Evolutionary conservation across 495 filamentous ascomycete species (phyloP).

Genomic region (Hypoxylon fuscum): DNA sequence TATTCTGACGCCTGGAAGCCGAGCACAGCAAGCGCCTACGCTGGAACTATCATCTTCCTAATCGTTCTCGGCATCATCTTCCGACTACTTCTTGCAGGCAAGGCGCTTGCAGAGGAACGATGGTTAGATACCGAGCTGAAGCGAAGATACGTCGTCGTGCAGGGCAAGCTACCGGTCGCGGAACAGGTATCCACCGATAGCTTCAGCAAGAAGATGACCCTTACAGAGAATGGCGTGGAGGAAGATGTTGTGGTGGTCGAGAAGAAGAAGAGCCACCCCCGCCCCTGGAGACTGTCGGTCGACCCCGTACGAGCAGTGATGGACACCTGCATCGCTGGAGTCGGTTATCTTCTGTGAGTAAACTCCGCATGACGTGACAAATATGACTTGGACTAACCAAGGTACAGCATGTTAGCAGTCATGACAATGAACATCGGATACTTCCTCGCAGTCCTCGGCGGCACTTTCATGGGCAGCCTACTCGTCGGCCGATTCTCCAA

Average conservation of each 20-base stretch:
- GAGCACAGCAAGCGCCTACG: constrained; percentile 70
- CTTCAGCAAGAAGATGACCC: constrained; percentile 66
- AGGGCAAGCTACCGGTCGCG: constrained; percentile 66
- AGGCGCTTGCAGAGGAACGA: constrained; percentile 59
- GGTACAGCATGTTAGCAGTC: constrained; percentile 89
- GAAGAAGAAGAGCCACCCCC: constrained; percentile 53
- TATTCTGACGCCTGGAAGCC: constrained; percentile 82
- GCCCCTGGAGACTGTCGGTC: constrained; percentile 80
- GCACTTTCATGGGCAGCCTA: constrained; percentile 85
- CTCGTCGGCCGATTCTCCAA: constrained; percentile 73
- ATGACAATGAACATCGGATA: constrained; percentile 99
- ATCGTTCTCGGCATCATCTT: constrained; percentile 74
- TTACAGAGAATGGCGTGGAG: constrained; percentile 75
- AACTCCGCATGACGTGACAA: neutral
- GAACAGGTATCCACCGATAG: constrained; percentile 59
- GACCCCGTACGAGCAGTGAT: constrained; percentile 78
- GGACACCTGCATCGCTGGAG: constrained; percentile 72
- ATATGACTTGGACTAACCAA: constrained; percentile 22
- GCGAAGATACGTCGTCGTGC: constrained; percentile 78
- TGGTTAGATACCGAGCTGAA: constrained; percentile 71
- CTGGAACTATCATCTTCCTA: constrained; percentile 87
- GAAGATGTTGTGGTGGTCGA: constrained; percentile 76
- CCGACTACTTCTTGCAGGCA: constrained; percentile 74
- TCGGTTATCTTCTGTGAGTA: constrained; percentile 92
- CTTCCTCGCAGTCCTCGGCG: constrained; percentile 85